phyloP scores from a whole-genome alignment of 352 stramenopile species.

The Phytophthora constricta region DNA sequence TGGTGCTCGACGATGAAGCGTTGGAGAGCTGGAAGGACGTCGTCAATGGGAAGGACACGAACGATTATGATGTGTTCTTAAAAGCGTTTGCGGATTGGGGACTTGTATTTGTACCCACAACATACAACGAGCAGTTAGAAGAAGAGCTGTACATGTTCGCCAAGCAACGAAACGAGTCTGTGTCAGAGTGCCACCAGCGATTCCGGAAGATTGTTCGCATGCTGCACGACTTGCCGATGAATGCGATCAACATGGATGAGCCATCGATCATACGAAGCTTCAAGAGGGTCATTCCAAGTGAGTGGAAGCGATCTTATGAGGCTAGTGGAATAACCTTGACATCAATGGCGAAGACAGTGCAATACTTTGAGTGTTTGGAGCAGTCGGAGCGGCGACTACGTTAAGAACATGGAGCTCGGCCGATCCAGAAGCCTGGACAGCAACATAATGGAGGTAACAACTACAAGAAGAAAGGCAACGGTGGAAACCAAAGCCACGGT shows the following conservation, averaged over 20 bases:
- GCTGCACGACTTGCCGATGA: not conserved
- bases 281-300: conserved; percentile 4
- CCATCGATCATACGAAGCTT: conserved; percentile 10
- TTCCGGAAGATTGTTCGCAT: not conserved
- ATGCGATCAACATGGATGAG: not conserved
- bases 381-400: conserved; percentile 1
- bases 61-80: too few species aligned
- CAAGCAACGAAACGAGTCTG: conserved; percentile 5
- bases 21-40: too few species aligned
- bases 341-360: not conserved
- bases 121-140: conserved; percentile 1
- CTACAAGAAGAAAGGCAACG: not conserved
- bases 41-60: too few species aligned
- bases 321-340: not conserved
- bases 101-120: not conserved
- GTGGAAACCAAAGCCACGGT: not conserved
- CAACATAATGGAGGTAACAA: not conserved
- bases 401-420: not conserved
- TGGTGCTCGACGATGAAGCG: too few species aligned
- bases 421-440: not conserved
- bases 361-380: conserved; percentile 14
- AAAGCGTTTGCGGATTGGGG: too few species aligned
- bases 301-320: conserved; percentile 9
- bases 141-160: conserved; percentile 10
- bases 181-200: not conserved